phyloP scores from a whole-genome alignment of 352 stramenopile genomes.

The Phytophthora megakarya region DNA sequence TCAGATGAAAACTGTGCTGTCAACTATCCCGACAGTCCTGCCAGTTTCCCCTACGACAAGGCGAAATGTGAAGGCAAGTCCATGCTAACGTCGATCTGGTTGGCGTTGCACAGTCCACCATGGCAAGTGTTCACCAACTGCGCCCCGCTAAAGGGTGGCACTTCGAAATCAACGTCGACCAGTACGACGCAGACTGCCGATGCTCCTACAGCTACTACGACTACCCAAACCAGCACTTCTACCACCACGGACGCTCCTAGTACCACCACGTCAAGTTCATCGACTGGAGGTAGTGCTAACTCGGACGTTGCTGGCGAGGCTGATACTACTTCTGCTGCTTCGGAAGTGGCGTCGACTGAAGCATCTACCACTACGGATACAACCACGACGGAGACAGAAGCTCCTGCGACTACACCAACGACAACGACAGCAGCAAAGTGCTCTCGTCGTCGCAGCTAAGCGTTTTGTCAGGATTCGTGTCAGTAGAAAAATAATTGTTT shows the following conservation, averaged over 20 bases:
- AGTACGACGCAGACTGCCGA: slow-evolving; percentile 1
- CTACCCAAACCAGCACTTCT: background rate
- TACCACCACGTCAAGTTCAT: slow-evolving; percentile 17
- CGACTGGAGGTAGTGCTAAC: background rate
- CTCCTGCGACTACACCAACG: slow-evolving; percentile 8
- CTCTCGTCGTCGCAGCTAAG: slow-evolving; percentile 26
- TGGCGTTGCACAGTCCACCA: slow-evolving; percentile 45
- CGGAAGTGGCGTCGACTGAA: slow-evolving; percentile 8
- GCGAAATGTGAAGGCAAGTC: slow-evolving; percentile 40
- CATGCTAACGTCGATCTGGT: slow-evolving; percentile 42
- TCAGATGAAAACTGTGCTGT: slow-evolving; percentile 47
- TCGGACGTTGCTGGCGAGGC: slow-evolving; percentile 9
- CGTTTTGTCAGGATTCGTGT: background rate
- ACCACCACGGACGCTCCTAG: slow-evolving; percentile 7
- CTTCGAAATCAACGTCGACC: slow-evolving; percentile 5
- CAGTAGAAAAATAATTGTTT: slow-evolving; percentile 15
- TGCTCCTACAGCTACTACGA: slow-evolving; percentile 7
- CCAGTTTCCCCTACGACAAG: slow-evolving; percentile 48
- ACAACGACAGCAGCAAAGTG: slow-evolving; percentile 21
- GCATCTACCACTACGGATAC: slow-evolving; percentile 17
- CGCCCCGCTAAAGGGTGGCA: slow-evolving; percentile 38
- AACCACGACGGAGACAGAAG: slow-evolving; percentile 21
- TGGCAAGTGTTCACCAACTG: slow-evolving; percentile 66
- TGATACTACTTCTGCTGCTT: slow-evolving; percentile 18
- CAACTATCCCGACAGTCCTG: slow-evolving; percentile 35